These are phyloP conservation scores for Hymenoscyphus salicellus DNA, from an alignment of 2,329 filamentous ascomycete genomes.

Conservation along the genomic window DNA sequence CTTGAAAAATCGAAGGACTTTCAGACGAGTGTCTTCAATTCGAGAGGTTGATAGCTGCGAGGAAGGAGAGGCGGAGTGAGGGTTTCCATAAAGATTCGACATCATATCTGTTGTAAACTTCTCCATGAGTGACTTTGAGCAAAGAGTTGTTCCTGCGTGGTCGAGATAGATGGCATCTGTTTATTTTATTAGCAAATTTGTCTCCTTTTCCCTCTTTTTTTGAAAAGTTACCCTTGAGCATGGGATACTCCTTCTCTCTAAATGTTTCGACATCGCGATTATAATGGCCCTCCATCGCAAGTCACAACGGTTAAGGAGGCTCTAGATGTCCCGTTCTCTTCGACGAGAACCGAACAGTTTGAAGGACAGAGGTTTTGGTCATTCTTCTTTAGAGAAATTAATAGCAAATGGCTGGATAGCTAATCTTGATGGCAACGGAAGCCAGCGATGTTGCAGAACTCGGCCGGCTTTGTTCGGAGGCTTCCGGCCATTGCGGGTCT, in stretches of 20 bases:
- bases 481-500: not conserved
- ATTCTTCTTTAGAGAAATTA: constrained; percentile 21
- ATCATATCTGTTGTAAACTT: constrained; percentile 75
- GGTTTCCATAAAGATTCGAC: constrained; percentile 79
- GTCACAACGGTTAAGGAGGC: constrained; percentile 17
- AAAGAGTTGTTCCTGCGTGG: constrained; percentile 89
- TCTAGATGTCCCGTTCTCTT: constrained; percentile 17
- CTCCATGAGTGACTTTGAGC: constrained; percentile 70
- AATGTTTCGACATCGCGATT: constrained; percentile 58
- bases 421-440: too few species aligned
- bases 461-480: not conserved
- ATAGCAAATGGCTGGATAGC: constrained; percentile 4
- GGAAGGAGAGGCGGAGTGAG: constrained; percentile 79
- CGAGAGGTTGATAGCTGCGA: constrained; percentile 73
- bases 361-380: constrained; percentile 14
- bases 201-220: not conserved
- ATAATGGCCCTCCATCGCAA: constrained; percentile 43
- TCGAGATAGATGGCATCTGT: constrained; percentile 65
- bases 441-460: constrained; percentile 3
- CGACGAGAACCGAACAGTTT: constrained; percentile 19
- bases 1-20: constrained; percentile 72
- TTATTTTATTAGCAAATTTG: constrained; percentile 9
- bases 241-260: constrained; percentile 62
- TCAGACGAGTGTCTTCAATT: constrained; percentile 72
- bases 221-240: constrained; percentile 57